Percentiles rank a stretch among this genome's conserved stretches.
phyloP scores from a whole-genome alignment of 2,329 filamentous ascomycete species.

The Pseudocercospora eumusae region DNA sequence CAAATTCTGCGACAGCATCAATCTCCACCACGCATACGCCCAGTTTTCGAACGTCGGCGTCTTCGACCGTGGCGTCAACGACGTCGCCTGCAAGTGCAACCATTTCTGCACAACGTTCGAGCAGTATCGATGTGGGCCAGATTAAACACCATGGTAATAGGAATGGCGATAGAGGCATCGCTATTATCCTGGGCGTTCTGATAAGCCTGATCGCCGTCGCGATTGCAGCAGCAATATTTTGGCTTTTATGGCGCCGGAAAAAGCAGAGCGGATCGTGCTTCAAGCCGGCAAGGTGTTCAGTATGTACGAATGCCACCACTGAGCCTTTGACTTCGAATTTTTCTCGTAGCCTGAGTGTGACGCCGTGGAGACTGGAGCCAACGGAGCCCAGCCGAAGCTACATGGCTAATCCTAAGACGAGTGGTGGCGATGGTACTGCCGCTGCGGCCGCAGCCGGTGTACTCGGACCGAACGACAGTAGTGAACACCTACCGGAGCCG shows the following conservation, averaged over 20 bases:
- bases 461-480: slow-evolving; percentile 7
- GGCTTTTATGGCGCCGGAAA: slow-evolving; percentile 15
- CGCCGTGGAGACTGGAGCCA: slow-evolving; percentile 11
- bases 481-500: slow-evolving; percentile 11
- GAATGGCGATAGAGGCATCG: slow-evolving; percentile 14
- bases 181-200: slow-evolving; percentile 15
- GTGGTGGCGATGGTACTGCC: not conserved
- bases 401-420: slow-evolving; percentile 5
- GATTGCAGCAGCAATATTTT: slow-evolving; percentile 6
- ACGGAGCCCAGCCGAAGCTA: slow-evolving; percentile 12
- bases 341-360: slow-evolving; percentile 3
- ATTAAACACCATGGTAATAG: slow-evolving; percentile 1
- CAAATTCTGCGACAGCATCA: slow-evolving; percentile 2
- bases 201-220: slow-evolving; percentile 10
- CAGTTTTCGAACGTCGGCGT: not conserved
- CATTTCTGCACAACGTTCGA: not conserved
- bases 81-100: not conserved
- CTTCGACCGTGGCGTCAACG: not conserved
- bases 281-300: slow-evolving; percentile 17
- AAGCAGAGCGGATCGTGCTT: slow-evolving; percentile 14
- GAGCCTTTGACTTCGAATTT: slow-evolving; percentile 4
- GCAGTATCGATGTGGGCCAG: not conserved
- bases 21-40: not conserved
- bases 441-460: not conserved
- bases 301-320: slow-evolving; percentile 9